These are phyloP conservation scores for Pestalotiopsis sp. DNA, from an alignment of 2,329 filamentous ascomycete genomes.

Conservation along the genomic window DNA sequence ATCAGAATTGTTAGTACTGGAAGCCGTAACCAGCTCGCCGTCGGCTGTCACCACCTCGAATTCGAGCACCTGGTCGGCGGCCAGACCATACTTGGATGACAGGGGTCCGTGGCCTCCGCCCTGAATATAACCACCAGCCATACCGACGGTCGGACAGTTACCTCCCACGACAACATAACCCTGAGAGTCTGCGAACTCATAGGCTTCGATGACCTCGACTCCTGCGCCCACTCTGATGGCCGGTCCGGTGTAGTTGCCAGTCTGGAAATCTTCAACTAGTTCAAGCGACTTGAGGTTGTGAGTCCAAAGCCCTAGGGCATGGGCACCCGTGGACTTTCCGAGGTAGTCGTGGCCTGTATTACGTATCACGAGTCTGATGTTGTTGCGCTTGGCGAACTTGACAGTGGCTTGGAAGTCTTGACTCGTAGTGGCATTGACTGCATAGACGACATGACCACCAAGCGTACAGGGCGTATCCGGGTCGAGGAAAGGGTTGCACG, in stretches of 20 bases:
- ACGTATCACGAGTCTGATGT: background rate
- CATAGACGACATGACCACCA: background rate
- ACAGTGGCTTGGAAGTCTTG: background rate
- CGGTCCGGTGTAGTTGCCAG: constrained; percentile 41
- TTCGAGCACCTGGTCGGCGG: constrained; percentile 54
- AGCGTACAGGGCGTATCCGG: background rate
- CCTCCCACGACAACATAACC: constrained; percentile 47
- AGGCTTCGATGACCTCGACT: constrained; percentile 43
- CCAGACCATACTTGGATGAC: constrained; percentile 49
- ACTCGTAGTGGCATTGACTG: background rate
- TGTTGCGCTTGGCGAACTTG: background rate
- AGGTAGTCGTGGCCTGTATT: constrained; percentile 23
- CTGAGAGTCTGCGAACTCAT: constrained; percentile 34
- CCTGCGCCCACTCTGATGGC: constrained; percentile 53
- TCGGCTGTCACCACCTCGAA: constrained; percentile 49
- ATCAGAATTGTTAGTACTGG: constrained; percentile 44
- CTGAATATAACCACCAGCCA: constrained; percentile 57
- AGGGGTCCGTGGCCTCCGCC: constrained; percentile 58
- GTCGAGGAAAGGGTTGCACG: background rate
- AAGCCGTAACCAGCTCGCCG: constrained; percentile 46
- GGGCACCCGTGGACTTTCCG: constrained; percentile 39
- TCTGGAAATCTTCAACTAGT: background rate
- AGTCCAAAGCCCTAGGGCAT: constrained; percentile 41
- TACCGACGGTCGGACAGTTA: constrained; percentile 43
- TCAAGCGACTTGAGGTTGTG: constrained; percentile 38